Base-by-base conservation (phyloP, 495 filamentous ascomycete species). In the Penicillium alfredii region DNA sequence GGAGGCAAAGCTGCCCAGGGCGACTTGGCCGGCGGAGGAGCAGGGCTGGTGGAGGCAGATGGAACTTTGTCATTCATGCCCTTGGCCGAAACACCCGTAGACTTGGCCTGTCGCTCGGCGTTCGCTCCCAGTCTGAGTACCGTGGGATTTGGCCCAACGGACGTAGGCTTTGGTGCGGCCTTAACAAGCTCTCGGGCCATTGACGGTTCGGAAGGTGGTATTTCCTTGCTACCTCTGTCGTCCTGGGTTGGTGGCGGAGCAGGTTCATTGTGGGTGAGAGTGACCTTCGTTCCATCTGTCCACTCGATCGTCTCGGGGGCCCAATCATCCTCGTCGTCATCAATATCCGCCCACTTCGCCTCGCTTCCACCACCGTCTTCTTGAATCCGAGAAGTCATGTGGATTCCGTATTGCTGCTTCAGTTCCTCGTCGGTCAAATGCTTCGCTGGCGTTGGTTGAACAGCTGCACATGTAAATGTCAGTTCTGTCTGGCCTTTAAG, bases 311-410 rank as follows among this genome's bases (percentile, higher is more conserved):
- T 82, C 44, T 97, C 89, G 0, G 92, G 93, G 3, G 84, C 88
- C 92, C 92, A 99, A 55, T 97, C 89, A 38, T 97, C 92, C 55
- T 96, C 88, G 45, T 99, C 92, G 40, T 99, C 92, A 40, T 97
- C 92, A 40, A 98, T 96, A 66, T 99, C 92, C 11, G 93, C 92
- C 92, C 92, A 99, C 55, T 88, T 90, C 10, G 88, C 78, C 34
- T 90, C 86, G 41, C 18, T 88, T 10, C 83, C 81, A 26, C 74
- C 77, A 9, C 78, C 77, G 51, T 97, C 89, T 36, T 86, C 76
- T 33, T 88, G 83, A 14, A 99, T 78, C 35, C 92, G 79, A 26
- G 79, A 93, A 7, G 92, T 93, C 65, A 99, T 76, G 60, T 99
- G 92, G 38, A 99, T 99, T 9, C 92, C 92, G 57, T 84, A 89